A percentile compares a stretch with the other conserved stretches of the same genome.
These are phyloP conservation scores for Aureobasidium sp. DNA, from an alignment of 2,329 filamentous ascomycete genomes.

Conservation along the genomic window DNA sequence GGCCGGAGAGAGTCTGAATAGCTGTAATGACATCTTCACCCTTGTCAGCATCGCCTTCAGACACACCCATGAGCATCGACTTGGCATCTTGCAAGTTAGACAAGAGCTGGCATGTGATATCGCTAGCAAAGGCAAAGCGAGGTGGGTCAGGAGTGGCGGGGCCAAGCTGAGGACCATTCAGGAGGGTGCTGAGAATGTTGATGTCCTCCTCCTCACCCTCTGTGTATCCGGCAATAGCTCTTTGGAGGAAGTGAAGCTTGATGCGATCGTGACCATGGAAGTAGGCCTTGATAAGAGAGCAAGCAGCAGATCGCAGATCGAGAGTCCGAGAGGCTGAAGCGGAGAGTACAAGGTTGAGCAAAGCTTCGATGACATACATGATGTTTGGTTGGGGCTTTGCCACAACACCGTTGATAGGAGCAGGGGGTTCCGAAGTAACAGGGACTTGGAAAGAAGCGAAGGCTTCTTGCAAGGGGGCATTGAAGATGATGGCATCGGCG, in stretches of 20 bases:
- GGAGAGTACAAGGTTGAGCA: conserved; percentile 73
- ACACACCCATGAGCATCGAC: conserved; percentile 66
- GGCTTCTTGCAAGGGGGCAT: conserved; percentile 69
- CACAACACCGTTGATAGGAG: conserved; percentile 39
- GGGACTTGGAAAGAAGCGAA: conserved; percentile 81
- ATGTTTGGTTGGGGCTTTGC: conserved; percentile 35
- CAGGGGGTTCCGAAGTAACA: conserved; percentile 21
- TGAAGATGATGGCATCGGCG: conserved; percentile 79
- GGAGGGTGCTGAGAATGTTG: conserved; percentile 77
- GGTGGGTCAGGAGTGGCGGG: conserved; percentile 69
- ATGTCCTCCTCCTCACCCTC: conserved; percentile 65
- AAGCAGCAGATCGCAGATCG: conserved; percentile 74
- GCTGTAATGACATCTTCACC: conserved; percentile 94
- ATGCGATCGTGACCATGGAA: conserved; percentile 75
- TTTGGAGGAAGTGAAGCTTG: conserved; percentile 71
- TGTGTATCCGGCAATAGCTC: conserved; percentile 80
- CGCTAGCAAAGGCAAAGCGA: conserved; percentile 79
- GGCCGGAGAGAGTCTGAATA: conserved; percentile 78
- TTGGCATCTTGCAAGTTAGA: conserved; percentile 75
- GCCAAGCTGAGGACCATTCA: conserved; percentile 52
- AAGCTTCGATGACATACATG: conserved; percentile 84
- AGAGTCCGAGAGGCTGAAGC: conserved; percentile 59
- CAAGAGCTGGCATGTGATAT: conserved; percentile 77
- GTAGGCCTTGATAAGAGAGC: conserved; percentile 88
- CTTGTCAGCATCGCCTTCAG: conserved; percentile 76